A percentile compares a stretch with the other conserved stretches of the same genome.
Evolutionary conservation across 495 filamentous ascomycete genomes (phyloP).

Genomic region (Aspergillus affinis): DNA sequence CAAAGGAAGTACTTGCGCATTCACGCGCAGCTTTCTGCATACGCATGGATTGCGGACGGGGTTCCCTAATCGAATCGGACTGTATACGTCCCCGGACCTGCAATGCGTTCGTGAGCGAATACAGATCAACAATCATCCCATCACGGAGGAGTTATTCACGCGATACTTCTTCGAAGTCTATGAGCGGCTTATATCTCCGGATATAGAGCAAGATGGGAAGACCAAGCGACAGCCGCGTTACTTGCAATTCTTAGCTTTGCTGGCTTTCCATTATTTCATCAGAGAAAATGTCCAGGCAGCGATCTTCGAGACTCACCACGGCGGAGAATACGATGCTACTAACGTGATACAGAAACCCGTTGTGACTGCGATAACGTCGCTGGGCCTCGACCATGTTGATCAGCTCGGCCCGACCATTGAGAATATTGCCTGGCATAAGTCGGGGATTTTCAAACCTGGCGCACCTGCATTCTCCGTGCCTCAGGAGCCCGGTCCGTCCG

Average conservation of each 20-base stretch:
- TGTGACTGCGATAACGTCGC: constrained; percentile 65
- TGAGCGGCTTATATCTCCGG: constrained; percentile 47
- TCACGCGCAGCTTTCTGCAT: constrained; percentile 38
- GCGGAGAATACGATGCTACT: constrained; percentile 81
- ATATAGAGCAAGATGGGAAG: not conserved
- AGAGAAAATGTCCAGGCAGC: constrained; percentile 67
- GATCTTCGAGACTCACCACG: constrained; percentile 80
- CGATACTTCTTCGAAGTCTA: constrained; percentile 67
- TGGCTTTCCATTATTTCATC: constrained; percentile 76
- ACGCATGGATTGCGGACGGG: constrained; percentile 32
- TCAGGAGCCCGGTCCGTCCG: constrained; percentile 55
- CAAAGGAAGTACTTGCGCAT: constrained; percentile 53
- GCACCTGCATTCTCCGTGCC: constrained; percentile 65
- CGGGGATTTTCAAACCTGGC: constrained; percentile 74
- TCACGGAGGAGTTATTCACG: constrained; percentile 54
- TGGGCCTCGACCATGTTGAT: constrained; percentile 78
- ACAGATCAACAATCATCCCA: constrained; percentile 51
- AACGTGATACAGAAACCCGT: constrained; percentile 71
- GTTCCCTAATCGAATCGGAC: constrained; percentile 48
- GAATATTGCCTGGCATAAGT: constrained; percentile 89
- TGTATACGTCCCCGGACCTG: constrained; percentile 70
- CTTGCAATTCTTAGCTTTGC: constrained; percentile 64
- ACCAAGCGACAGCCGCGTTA: constrained; percentile 50
- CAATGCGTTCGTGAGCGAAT: constrained; percentile 64
- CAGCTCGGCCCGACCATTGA: constrained; percentile 73